Percentiles rank a stretch among this genome's conserved stretches.
phyloP scores from a whole-genome alignment of 1,139 yeast genomes.

The Yamadazyma dendronema region DNA sequence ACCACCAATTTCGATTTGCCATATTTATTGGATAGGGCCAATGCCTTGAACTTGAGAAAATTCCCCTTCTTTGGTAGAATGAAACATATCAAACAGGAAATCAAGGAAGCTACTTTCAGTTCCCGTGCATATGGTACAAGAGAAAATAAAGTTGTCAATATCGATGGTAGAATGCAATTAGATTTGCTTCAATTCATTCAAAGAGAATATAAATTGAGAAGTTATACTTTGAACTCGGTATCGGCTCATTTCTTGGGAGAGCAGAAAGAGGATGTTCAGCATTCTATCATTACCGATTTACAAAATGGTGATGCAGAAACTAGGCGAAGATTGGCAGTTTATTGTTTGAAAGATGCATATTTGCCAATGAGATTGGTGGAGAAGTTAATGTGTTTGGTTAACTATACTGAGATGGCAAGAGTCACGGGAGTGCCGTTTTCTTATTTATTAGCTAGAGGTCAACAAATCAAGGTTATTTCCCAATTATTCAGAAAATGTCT shows the following conservation, averaged over 20 bases:
- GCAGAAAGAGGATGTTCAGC: constrained; percentile 98
- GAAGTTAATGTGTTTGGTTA: constrained; percentile 92
- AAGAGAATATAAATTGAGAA: constrained; percentile 90
- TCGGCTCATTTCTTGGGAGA: constrained; percentile 92
- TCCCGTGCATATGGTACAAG: constrained; percentile 97
- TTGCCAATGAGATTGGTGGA: constrained; percentile 84
- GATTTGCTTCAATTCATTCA: constrained; percentile 92
- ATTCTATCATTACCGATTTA: constrained; percentile 89
- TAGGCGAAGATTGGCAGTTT: constrained; percentile 91
- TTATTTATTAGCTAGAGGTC: constrained; percentile 85
- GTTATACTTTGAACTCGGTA: constrained; percentile 93
- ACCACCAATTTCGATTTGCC: constrained; percentile 95
- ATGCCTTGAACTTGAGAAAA: constrained; percentile 58
- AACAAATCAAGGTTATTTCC: constrained; percentile 94
- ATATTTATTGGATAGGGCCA: constrained; percentile 83
- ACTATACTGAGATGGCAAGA: constrained; percentile 98
- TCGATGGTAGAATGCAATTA: constrained; percentile 93
- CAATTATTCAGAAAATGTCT: constrained; percentile 92
- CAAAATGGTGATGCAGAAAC: constrained; percentile 93
- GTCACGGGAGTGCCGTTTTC: constrained; percentile 99
- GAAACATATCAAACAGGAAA: constrained; percentile 64
- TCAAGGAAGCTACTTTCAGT: constrained; percentile 78
- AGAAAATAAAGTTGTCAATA: constrained; percentile 86
- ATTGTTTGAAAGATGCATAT: constrained; percentile 95
- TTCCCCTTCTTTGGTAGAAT: constrained; percentile 91